These are phyloP conservation scores for Epichloe sylvatica DNA, from an alignment of 2,329 filamentous ascomycete genomes.

Conservation along the genomic window DNA sequence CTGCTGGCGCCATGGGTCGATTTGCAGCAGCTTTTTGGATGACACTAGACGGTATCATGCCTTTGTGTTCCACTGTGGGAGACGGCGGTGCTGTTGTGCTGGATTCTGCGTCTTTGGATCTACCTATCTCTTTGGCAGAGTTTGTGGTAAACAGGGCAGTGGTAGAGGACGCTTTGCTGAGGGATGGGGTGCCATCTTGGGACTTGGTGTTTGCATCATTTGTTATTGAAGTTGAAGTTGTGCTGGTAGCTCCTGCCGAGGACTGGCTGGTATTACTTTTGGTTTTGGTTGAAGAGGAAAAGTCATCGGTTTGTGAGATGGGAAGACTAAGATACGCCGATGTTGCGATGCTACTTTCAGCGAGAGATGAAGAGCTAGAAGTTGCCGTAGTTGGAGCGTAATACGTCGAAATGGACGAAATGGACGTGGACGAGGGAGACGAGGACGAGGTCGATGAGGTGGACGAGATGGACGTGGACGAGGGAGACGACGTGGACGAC, in stretches of 20 bases:
- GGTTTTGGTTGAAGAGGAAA: neutral
- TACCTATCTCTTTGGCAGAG: neutral
- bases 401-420: neutral
- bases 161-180: neutral
- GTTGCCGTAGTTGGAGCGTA: neutral
- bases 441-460: neutral
- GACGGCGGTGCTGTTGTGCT: neutral
- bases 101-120: neutral
- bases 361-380: neutral
- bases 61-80: neutral
- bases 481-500: rapidly evolving
- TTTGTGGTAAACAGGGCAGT: neutral
- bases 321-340: neutral
- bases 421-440: neutral
- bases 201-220: neutral
- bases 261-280: neutral
- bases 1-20: neutral
- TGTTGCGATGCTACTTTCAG: neutral
- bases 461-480: neutral
- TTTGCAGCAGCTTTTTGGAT: neutral
- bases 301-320: neutral
- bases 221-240: neutral
- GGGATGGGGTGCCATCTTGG: neutral
- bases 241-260: neutral
- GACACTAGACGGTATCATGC: neutral